Evolutionary conservation across 495 filamentous ascomycete species (phyloP).

Genomic region (Penicillium pancosmium): DNA sequence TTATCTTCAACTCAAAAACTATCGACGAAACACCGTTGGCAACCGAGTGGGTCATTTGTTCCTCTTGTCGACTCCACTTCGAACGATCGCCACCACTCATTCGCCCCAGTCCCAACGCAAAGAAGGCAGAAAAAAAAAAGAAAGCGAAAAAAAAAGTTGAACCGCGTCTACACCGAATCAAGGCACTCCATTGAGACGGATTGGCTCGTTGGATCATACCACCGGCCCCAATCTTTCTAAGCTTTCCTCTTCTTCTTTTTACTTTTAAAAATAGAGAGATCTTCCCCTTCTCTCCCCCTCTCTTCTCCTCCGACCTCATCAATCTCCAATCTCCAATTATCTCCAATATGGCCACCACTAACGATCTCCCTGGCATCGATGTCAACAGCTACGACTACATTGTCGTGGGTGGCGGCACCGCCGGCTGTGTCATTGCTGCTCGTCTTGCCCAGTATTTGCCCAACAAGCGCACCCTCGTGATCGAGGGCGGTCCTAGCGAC

Average conservation of each 20-base stretch:
- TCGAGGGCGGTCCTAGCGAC: conserved; percentile 65
- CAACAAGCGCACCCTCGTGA: conserved; percentile 63
- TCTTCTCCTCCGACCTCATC: conserved; percentile 4
- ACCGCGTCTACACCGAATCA: conserved; percentile 12
- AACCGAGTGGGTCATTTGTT: conserved; percentile 8
- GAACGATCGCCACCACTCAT: conserved; percentile 14
- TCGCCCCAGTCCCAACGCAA: conserved; percentile 1
- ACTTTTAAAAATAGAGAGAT: neutral
- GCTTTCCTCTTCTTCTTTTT: conserved; percentile 1
- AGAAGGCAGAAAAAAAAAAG: conserved; percentile 13
- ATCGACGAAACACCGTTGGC: conserved; percentile 2
- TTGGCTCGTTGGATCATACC: conserved; percentile 13
- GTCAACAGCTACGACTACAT: conserved; percentile 80
- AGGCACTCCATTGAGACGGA: conserved; percentile 10
- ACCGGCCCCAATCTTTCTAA: conserved; percentile 8
- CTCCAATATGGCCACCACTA: conserved; percentile 60
- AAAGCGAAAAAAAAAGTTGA: conserved; percentile 9
- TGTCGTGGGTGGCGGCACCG: conserved; percentile 85
- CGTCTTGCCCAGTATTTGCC: conserved; percentile 68
- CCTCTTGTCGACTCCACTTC: conserved; percentile 10
- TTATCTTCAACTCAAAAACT: neutral
- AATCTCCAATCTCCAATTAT: conserved; percentile 12
- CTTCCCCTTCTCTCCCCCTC: conserved; percentile 3
- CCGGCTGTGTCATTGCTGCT: conserved; percentile 82
- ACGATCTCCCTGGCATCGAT: conserved; percentile 58